Base-by-base conservation (phyloP, 148 eudicot species). In the Camellia lanceoleosa region DNA sequence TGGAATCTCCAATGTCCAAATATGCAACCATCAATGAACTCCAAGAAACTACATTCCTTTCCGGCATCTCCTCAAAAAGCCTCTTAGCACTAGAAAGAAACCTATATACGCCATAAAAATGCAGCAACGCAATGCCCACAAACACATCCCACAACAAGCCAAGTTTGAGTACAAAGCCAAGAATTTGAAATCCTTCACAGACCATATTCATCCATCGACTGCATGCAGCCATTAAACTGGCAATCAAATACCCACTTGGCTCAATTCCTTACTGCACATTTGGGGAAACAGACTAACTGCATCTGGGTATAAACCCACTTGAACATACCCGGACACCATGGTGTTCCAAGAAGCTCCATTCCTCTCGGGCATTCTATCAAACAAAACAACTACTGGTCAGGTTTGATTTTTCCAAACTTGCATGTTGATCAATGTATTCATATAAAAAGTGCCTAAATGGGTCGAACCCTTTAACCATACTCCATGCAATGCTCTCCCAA, bases 291-390 rank as follows among this genome's bases (percentile, higher is more conserved):
- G 65, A 6, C 3, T 23, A 19, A 83, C 44, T 1, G 93, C 95
- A 61, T 85, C 89, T 0, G 7, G 5, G 61, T 87, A 87, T n/a
- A 70, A 82, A 20, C 87, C 91, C 67, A 14, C 86, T 19, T 85
- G 84, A 49, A 93, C 97, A 77, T 85, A 83, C 65, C 84, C 89
- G 2, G 95, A 91, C 43, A 90, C 82, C 89, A 93, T 83, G 73
- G 90, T 88, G 78, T 88, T 91, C 97, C 93, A 93, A 78, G 97
- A 86, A 78, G 89, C 92, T 51, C 70, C 88, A 77, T 92, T 91
- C 83, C 92, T 90, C 0, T 82, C 85, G 23, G 87, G 90, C 95
- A 93, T 90, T 90, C 65, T 47, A 75, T 91, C 95, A 41, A 93
- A 93, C 91, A 93, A 78, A 30, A 30, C 38, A 30, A 30, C n/a